These are phyloP conservation scores for Pseudopithomyces maydicus DNA, from an alignment of 2,329 filamentous ascomycete species.

Conservation along the genomic window DNA sequence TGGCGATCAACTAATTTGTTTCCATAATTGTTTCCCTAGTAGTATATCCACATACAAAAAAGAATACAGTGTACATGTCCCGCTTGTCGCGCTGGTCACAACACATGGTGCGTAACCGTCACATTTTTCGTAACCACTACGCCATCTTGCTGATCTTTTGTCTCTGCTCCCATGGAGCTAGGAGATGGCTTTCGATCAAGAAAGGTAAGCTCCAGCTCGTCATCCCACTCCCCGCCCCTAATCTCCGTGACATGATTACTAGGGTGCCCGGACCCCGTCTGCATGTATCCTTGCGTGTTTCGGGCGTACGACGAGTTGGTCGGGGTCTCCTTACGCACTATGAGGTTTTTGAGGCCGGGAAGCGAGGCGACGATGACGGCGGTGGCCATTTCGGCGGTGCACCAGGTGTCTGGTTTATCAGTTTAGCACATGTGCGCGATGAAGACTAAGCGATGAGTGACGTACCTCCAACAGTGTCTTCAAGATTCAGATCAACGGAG, in stretches of 20 bases:
- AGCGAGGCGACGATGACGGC: slow-evolving; percentile 26
- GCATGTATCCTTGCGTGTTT: background rate
- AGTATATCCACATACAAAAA: too few species aligned
- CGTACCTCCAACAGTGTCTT: slow-evolving; percentile 27
- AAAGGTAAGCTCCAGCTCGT: background rate
- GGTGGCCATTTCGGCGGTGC: slow-evolving; percentile 29
- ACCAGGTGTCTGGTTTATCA: slow-evolving; percentile 22
- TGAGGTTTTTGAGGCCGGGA: slow-evolving; percentile 22
- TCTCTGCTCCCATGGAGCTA: background rate
- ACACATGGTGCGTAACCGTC: background rate
- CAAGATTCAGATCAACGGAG: slow-evolving; percentile 18
- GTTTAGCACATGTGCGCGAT: background rate
- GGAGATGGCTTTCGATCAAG: background rate
- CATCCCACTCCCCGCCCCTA: background rate
- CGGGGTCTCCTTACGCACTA: slow-evolving; percentile 7
- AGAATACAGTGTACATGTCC: too few species aligned
- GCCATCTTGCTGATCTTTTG: background rate
- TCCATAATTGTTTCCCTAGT: too few species aligned
- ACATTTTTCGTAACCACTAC: background rate
- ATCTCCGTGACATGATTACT: background rate
- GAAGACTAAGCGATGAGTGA: background rate
- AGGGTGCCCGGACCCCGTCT: background rate
- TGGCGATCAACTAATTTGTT: too few species aligned
- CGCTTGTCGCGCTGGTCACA: background rate
- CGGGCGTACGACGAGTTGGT: background rate